phyloP scores from a whole-genome alignment of 192 early-diverging fungal genomes.

The Mortierella alpina region DNA sequence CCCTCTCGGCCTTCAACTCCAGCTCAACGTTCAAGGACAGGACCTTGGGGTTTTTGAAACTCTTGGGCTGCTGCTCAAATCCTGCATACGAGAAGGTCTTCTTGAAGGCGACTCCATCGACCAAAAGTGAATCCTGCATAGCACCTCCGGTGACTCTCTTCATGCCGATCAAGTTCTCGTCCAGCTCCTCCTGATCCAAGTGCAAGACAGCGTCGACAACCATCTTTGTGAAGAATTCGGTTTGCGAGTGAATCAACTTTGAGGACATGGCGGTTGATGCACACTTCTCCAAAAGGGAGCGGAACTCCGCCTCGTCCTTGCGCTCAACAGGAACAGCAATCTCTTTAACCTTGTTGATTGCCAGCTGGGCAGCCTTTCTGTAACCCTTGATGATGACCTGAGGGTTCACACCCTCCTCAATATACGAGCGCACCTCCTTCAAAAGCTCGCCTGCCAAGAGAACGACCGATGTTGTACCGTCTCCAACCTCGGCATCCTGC shows the following conservation, averaged over 20 bases:
- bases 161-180: slow-evolving; percentile 97
- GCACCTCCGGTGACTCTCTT: slow-evolving; percentile 98
- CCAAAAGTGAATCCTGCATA: slow-evolving; percentile 95
- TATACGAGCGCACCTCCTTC: slow-evolving; percentile 91
- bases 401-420: slow-evolving; percentile 96
- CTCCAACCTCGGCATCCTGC: slow-evolving; percentile 99
- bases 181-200: slow-evolving; percentile 95
- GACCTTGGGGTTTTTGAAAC: slow-evolving; percentile 90
- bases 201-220: slow-evolving; percentile 96
- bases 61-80: slow-evolving; percentile 99
- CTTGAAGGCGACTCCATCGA: slow-evolving; percentile 99
- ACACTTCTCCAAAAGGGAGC: slow-evolving; percentile 91
- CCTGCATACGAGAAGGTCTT: slow-evolving; percentile 99
- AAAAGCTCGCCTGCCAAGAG: slow-evolving; percentile 96
- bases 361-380: slow-evolving; percentile 90
- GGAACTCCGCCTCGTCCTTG: slow-evolving; percentile 86
- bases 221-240: slow-evolving; percentile 98
- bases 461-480: slow-evolving; percentile 98
- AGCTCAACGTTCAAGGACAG: slow-evolving; percentile 96
- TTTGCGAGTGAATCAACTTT: slow-evolving; percentile 96
- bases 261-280: slow-evolving; percentile 99
- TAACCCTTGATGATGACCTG: slow-evolving; percentile 97
- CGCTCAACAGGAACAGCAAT: slow-evolving; percentile 88
- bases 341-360: slow-evolving; percentile 93
- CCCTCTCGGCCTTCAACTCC: slow-evolving; percentile 98